Evolutionary conservation across 345 rosid species (phyloP).

Genomic region (Cochlearia excelsa): DNA sequence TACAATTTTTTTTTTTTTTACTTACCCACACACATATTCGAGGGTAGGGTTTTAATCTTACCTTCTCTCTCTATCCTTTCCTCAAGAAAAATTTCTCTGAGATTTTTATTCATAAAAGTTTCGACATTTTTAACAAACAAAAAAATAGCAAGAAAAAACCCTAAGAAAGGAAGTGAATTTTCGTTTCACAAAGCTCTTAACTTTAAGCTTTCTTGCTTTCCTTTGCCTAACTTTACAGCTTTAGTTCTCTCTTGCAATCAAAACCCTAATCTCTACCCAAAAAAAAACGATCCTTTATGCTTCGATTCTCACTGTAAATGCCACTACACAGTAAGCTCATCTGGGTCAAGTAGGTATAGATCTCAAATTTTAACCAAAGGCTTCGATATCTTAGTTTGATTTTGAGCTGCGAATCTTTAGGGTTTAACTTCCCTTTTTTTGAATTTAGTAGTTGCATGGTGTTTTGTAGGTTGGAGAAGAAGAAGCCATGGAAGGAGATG

Average conservation of each 20-base stretch:
- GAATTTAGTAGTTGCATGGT: conserved; percentile 31
- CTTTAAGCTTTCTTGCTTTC: conserved; percentile 25
- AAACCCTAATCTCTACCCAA: conserved; percentile 31
- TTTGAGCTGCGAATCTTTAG: conserved; percentile 18
- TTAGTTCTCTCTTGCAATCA: conserved; percentile 21
- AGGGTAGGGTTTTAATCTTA: conserved; percentile 65
- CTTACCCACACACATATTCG: conserved; percentile 37
- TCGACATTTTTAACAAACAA: conserved; percentile 3
- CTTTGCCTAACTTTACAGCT: conserved; percentile 28
- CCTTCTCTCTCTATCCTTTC: conserved; percentile 43
- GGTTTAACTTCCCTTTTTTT: conserved; percentile 1
- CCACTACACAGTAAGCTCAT: conserved; percentile 45
- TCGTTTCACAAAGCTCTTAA: conserved; percentile 32
- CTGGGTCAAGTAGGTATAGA: conserved; percentile 48
- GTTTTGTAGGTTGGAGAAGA: conserved; percentile 46
- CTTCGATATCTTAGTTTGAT: conserved; percentile 24
- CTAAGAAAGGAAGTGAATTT: conserved; percentile 34
- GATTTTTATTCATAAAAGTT: conserved; percentile 41
- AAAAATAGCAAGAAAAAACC: conserved; percentile 36
- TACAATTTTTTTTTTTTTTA: conserved; percentile 36
- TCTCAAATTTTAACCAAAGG: conserved; percentile 14
- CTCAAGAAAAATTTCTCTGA: conserved; percentile 39
- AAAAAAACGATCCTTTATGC: conserved; percentile 22
- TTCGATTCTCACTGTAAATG: conserved; percentile 51
- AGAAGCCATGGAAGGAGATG: conserved; percentile 83